Evolutionary conservation across 768 basidiomycete species (phyloP).

Genomic region (Xerocomellus amylosporus): DNA sequence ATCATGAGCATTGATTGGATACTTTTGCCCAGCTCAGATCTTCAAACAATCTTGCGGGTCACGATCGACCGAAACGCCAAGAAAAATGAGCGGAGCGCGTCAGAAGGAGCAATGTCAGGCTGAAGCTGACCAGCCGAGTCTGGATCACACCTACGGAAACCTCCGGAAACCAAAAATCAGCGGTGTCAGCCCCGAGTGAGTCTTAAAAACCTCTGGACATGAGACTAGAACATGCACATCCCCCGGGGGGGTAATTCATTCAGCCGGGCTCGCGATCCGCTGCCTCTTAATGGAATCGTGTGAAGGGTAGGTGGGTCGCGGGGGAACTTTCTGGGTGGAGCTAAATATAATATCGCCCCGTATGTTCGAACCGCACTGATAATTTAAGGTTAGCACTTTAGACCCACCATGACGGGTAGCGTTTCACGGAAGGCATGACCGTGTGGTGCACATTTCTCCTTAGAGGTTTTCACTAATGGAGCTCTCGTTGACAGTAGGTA

Average conservation of each 20-base stretch:
- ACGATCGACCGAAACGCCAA: conserved; percentile 29
- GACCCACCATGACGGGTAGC: neutral
- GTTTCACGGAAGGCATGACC: neutral
- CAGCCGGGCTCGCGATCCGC: conserved; percentile 14
- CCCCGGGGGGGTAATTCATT: neutral
- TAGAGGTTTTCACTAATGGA: neutral
- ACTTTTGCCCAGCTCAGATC: neutral
- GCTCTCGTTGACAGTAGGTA: neutral
- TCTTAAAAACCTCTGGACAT: too few species aligned
- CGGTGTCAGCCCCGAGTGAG: too few species aligned
- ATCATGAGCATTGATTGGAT: conserved; percentile 21
- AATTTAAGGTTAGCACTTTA: neutral
- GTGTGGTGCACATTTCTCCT: neutral
- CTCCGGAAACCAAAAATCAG: too few species aligned
- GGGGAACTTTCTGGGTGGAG: neutral
- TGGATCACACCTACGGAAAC: too few species aligned
- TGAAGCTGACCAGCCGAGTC: too few species aligned
- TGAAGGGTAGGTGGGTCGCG: neutral
- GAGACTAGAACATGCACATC: neutral
- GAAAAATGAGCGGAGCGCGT: conserved; percentile 6
- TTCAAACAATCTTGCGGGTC: neutral
- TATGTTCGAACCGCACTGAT: neutral
- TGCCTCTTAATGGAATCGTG: conserved; percentile 1
- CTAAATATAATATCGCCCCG: neutral
- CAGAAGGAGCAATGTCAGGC: neutral